Evolutionary conservation across 1,139 yeast genomes (phyloP).

Genomic region (Yamadazyma membranifaciens): DNA sequence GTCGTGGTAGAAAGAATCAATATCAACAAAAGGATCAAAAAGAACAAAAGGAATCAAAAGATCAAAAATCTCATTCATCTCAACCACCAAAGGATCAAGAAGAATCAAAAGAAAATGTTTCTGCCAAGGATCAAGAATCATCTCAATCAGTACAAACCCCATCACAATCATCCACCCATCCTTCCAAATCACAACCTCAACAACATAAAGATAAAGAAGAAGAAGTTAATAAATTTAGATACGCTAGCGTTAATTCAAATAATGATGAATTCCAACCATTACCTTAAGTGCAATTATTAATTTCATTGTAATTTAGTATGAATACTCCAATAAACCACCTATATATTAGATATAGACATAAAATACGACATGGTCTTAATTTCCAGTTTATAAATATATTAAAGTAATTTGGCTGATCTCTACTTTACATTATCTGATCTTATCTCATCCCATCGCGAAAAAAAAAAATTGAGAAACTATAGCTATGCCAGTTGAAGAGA

Average conservation of each 20-base stretch:
- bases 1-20: conserved; percentile 49
- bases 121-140: conserved; percentile 5
- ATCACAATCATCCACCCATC: conserved; percentile 22
- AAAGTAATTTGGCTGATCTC: not conserved
- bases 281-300: conserved; percentile 6
- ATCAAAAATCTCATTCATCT: no score
- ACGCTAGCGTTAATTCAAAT: conserved; percentile 46
- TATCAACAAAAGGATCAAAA: conserved; percentile 21
- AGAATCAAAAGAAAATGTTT: not conserved
- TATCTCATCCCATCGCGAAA: not conserved
- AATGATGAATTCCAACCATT: conserved; percentile 47
- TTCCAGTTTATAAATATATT: no score
- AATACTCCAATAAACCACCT: no score
- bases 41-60: not conserved
- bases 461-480: not conserved
- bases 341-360: not conserved
- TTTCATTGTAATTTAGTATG: no score
- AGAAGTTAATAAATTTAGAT: conserved; percentile 43
- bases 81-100: conserved; percentile 2
- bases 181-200: conserved; percentile 28
- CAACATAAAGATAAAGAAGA: conserved; percentile 25
- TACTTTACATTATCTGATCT: not conserved
- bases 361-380: no score
- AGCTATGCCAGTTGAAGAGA: conserved; percentile 6
- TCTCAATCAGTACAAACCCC: conserved; percentile 27